phyloP scores from a whole-genome alignment of 2,329 filamentous ascomycete genomes.

The Graphilbum fragrans region DNA sequence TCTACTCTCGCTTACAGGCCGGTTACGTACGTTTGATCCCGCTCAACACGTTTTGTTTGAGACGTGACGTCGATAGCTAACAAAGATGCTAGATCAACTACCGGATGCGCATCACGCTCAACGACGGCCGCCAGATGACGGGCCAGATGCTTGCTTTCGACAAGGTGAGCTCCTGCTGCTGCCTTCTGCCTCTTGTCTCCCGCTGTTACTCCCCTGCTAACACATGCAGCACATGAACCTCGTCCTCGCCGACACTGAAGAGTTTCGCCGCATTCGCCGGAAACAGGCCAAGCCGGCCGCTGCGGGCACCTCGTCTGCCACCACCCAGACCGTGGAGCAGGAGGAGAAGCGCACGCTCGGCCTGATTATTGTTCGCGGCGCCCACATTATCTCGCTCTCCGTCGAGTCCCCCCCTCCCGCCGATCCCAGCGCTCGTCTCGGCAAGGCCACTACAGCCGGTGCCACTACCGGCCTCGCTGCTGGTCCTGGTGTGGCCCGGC shows the following conservation, averaged over 20 bases:
- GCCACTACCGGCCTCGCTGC: slow-evolving; percentile 60
- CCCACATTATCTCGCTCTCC: slow-evolving; percentile 86
- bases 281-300: slow-evolving; percentile 63
- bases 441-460: slow-evolving; percentile 59
- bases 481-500: slow-evolving; percentile 81
- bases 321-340: slow-evolving; percentile 62
- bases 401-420: slow-evolving; percentile 93
- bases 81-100: slow-evolving; percentile 76
- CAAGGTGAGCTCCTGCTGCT: slow-evolving; percentile 35
- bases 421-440: slow-evolving; percentile 82
- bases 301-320: slow-evolving; percentile 40
- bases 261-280: slow-evolving; percentile 84
- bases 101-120: slow-evolving; percentile 93
- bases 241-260: slow-evolving; percentile 95
- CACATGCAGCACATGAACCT: slow-evolving; percentile 86
- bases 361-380: slow-evolving; percentile 85
- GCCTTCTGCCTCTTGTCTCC: not conserved
- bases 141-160: slow-evolving; percentile 98
- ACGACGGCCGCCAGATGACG: slow-evolving; percentile 91
- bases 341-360: slow-evolving; percentile 98
- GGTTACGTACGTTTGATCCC: slow-evolving; percentile 50
- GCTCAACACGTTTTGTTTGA: not conserved
- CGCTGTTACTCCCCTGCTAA: too few species aligned
- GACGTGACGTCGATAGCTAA: slow-evolving; percentile 12
- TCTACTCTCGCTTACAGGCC: slow-evolving; percentile 33